Evolutionary conservation across 2,329 filamentous ascomycete species (phyloP), one percentile per base, ranked within the genome.

Genomic region (Rutstroemia sydowiana): DNA sequence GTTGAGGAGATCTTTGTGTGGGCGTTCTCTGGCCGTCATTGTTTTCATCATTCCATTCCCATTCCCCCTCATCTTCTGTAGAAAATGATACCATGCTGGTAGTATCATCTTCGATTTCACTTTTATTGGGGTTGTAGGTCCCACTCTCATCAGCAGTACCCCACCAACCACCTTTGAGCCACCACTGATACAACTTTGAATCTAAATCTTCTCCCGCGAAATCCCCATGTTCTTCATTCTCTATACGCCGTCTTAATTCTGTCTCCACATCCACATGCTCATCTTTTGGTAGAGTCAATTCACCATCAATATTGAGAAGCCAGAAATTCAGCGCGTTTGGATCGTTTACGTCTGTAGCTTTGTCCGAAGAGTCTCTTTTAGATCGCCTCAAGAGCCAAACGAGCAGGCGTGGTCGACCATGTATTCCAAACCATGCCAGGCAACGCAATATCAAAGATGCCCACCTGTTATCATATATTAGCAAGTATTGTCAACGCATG

Each of bases 101-200:
- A 8, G 78, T 79, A 63, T 95, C 88, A 64, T 85, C 82, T 41
- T 84, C 76, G 10, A 81, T 73, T 3, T 80, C 75, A 4, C 71
- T 65, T 10, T 73, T 67, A 7, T 68, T 62, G 1, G 84, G 84
- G 30, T 74, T 68, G 66, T 91, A 97, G 56, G 92, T 86, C 26
- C 87, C 87, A 63, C 88, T 95, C 5, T 76, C 75, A 65, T 97
- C 92, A 30, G 84, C 75, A 14, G 84, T 83, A 1, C 92, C 91
- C 83, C 89, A 96, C 72, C 87, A 87, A 7, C 88, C 89, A 18
- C 88, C 89, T 49, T 76, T 74, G 48, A 86, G 82, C 87, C 89
- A 97, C 80, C 91, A 93, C 28, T 75, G 74, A 66, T 96, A 97
- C 1, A 96, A 71, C 53, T 82, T 84, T 2, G 77, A 75, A 57